Conservation (phyloP, 495 filamentous ascomycete species). For the Xylaria grammica region DNA sequence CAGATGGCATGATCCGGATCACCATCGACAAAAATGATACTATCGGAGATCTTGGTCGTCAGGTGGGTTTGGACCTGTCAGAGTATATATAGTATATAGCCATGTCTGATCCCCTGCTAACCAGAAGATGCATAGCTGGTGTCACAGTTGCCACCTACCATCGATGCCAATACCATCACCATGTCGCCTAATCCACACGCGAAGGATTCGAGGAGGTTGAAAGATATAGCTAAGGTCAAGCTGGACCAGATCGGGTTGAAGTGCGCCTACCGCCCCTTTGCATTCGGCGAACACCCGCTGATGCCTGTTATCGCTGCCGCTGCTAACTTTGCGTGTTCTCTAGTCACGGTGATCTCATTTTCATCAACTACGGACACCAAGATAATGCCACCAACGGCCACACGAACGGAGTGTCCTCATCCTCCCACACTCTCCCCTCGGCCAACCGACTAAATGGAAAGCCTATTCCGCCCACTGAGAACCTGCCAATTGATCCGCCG, state of each 20-base stretch:
- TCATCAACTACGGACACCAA: constrained; percentile 72
- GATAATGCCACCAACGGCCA: constrained; percentile 36
- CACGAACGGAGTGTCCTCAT: constrained; percentile 42
- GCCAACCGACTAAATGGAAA: constrained; percentile 77
- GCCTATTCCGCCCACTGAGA: constrained; percentile 71
- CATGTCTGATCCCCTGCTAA: background rate
- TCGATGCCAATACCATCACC: constrained; percentile 74
- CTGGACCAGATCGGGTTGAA: constrained; percentile 73
- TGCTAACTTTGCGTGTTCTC: constrained; percentile 23
- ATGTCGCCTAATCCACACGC: constrained; percentile 81
- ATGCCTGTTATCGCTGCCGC: background rate
- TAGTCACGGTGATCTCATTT: constrained; percentile 92
- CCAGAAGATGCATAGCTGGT: constrained; percentile 40
- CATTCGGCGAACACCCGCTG: background rate
- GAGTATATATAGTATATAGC: background rate
- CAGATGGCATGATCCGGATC: constrained; percentile 74
- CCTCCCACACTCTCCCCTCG: constrained; percentile 43
- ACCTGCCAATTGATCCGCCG: constrained; percentile 64
- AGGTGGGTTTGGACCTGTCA: constrained; percentile 42
- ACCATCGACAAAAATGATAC: constrained; percentile 63
- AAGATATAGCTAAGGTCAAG: constrained; percentile 67
- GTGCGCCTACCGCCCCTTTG: constrained; percentile 48
- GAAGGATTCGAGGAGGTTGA: constrained; percentile 73
- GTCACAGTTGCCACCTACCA: constrained; percentile 56
- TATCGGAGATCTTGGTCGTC: constrained; percentile 56